Percentiles rank a stretch among this genome's conserved stretches.
Evolutionary conservation across 1,284 basidiomycete genomes (phyloP).

Genomic region (Ganoderma lucidum): DNA sequence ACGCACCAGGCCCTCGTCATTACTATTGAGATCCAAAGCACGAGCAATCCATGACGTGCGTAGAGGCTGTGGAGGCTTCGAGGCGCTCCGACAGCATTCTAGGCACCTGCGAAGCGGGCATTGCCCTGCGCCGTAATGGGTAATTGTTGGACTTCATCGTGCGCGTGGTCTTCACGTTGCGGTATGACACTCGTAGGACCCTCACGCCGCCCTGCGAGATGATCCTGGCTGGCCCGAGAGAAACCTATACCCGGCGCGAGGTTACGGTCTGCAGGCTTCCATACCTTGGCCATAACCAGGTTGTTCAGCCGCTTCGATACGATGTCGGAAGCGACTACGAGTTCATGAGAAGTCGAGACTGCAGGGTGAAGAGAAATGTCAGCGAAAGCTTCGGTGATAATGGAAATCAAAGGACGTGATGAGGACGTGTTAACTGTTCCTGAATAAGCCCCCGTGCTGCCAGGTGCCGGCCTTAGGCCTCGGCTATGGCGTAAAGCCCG

Average conservation of each 20-base stretch:
- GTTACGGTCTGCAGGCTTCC: background rate
- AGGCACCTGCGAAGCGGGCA: slow-evolving; percentile 1
- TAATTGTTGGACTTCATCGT: background rate
- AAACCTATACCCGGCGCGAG: background rate
- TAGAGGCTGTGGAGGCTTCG: background rate
- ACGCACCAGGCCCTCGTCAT: background rate
- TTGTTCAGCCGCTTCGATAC: background rate
- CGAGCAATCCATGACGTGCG: background rate
- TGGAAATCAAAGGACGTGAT: background rate
- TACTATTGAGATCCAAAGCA: background rate
- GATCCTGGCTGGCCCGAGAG: background rate
- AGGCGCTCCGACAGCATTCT: background rate
- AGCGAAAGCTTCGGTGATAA: background rate
- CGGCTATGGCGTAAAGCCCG: slow-evolving; percentile 5
- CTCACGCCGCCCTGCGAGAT: background rate
- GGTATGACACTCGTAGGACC: background rate
- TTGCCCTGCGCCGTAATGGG: background rate
- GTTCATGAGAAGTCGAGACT: background rate
- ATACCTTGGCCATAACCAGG: background rate
- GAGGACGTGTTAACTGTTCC: slow-evolving; percentile 4
- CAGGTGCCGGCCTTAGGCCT: background rate
- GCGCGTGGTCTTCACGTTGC: background rate
- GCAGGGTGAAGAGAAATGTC: background rate
- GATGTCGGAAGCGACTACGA: background rate
- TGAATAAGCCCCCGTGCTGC: background rate